Base-by-base conservation (phyloP, 1,139 yeast genomes). In the Hyphopichia pseudoburtonii region DNA sequence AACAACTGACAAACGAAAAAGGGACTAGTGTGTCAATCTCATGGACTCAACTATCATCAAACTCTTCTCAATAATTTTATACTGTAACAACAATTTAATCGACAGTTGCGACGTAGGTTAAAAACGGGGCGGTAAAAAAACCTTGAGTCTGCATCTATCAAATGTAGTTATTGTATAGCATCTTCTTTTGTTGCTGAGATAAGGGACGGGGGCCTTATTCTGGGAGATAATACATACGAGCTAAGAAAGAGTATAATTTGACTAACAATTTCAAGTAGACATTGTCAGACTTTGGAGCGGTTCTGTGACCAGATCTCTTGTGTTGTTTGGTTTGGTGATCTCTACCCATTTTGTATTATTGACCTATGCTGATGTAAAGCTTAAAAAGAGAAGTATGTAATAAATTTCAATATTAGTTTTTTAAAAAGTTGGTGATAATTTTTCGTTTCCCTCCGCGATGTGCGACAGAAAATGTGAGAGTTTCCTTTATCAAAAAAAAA, bases 241-340 rank as follows among this genome's bases (percentile, higher is more conserved):
- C 97, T 77, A 92, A 82, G 95, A 88, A 94, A 67, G 97, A 77
- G 87, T 90, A 92, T 64, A 92, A 82, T 84, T 90, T 90, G 73
- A 92, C 98, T 77, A 92, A 85, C 70, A 92, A 77, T 77, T 85
- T 86, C 79, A 92, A 82, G 96, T 94, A 92, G 76, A 90, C 96
- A 72, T 92, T 94, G 79, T 92, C 96, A 57, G 97, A 90, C 82
- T 89, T 89, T 78, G 98, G 99, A 74, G 97, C 97, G 67, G 85
- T 78, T 80, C 99, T 90, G 87, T 88, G 95, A 74, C 96, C 85
- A 60, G 84, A 78, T 78, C 90, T 87, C 70, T 79, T 80, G 85
- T 92, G 98, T 78, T 89, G 97, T 77, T 89, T 90, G 72, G 82
- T 73, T 76, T 86, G 80, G 81, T 87, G 95, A 80, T 92, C 98